Base-by-base conservation (phyloP, 2,329 filamentous ascomycete genomes). In the Beauveria medogensis region DNA sequence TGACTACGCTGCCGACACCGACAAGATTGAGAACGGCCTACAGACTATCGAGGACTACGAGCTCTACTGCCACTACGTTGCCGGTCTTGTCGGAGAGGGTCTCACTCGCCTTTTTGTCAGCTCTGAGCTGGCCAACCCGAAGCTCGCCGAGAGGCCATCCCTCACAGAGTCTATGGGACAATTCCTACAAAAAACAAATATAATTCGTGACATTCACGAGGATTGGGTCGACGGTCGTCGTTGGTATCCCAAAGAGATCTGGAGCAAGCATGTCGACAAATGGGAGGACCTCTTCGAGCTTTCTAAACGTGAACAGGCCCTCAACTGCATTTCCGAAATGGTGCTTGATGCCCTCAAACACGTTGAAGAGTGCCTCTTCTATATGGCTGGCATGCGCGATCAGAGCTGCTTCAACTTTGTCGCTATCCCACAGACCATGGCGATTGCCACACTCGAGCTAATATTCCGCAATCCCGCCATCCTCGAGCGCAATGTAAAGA, bases 361-460 rank as follows among this genome's bases (percentile, higher is more conserved):
- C 67, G 89, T 84, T 5, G 92, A 97, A 65, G 92, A 97, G 71
- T 97, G 93, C 72, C 77, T 99, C n/a, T 97, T 92, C 79, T 99
- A 97, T 77, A 91, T 99, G 78, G 93, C 93, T 5, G 94, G 90
- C 52, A 85, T 99, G 65, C 88, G 88, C 66, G 94, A 99, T 71
- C 94, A 99, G 78, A 96, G 91, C 71, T 91, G 96, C 28, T 99
- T 99, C 85, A 99, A 99, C 82, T 99, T 99, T 74, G 92, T 92
- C 53, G 93, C 93, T 61, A 99, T 99, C 65, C 94, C 94, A 2
- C 94, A 99, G 75, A 81, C 87, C 65, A 99, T 99, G 94, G 94
- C 93, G 58, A 97, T 99, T 72, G 93, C 94, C 9, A 97, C 93
- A 0, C 78, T 97, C 47, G 92, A 97, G 67, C 79, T 91, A 20